phyloP scores from a whole-genome alignment of 148 eudicot species.

The Nepenthes mirabilis region DNA sequence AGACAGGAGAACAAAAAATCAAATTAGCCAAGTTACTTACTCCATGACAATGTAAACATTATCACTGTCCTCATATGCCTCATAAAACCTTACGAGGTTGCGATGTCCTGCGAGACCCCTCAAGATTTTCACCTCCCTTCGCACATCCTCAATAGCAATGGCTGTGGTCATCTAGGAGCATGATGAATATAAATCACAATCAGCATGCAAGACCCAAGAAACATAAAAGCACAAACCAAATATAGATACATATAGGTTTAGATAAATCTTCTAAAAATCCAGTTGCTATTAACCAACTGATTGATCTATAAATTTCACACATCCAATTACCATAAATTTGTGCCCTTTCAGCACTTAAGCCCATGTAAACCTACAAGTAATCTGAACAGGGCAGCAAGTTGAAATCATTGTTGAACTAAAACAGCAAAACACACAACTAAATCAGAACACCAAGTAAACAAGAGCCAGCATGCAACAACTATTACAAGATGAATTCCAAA shows the following conservation, averaged over 20 bases:
- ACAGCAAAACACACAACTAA: too few species aligned
- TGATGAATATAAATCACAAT: neutral
- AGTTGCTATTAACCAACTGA: too few species aligned
- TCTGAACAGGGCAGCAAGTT: too few species aligned
- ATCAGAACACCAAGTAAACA: too few species aligned
- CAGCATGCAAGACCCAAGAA: neutral
- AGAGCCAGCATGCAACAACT: too few species aligned
- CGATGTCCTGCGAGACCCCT: conserved; percentile 73
- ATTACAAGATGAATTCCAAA: too few species aligned
- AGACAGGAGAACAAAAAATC: neutral
- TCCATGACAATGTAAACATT: conserved; percentile 95
- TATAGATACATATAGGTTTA: neutral
- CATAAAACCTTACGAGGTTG: conserved; percentile 69
- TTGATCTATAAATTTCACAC: too few species aligned
- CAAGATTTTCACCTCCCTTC: conserved; percentile 87
- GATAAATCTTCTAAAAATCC: neutral
- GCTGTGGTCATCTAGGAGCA: conserved; percentile 83
- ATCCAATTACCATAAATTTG: too few species aligned
- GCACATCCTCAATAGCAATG: conserved; percentile 91
- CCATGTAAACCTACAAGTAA: too few species aligned
- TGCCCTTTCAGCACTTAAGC: too few species aligned
- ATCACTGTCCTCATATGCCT: conserved; percentile 82
- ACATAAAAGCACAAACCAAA: neutral
- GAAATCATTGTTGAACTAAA: too few species aligned
- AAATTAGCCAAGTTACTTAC: conserved; percentile 30